These are phyloP conservation scores for Yarrowia yakushimensis DNA, from an alignment of 805 yeast genomes.

Conservation along the genomic window DNA sequence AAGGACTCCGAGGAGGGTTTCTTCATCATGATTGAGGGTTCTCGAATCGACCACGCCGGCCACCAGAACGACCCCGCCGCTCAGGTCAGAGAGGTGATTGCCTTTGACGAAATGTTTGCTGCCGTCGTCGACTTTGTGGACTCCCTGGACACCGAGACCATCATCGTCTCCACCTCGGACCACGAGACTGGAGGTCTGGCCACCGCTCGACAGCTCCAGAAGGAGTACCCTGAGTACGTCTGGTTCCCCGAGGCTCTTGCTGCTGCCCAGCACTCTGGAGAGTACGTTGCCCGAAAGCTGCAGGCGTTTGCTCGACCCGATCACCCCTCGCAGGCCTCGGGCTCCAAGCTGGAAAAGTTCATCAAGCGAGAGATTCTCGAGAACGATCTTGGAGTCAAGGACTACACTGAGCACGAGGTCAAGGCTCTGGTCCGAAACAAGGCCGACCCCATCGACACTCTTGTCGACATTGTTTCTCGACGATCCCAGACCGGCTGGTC, in stretches of 20 bases:
- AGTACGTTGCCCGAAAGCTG: constrained; percentile 53
- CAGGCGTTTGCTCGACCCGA: constrained; percentile 34
- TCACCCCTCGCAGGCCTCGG: constrained; percentile 21
- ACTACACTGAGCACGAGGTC: constrained; percentile 56
- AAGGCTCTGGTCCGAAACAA: constrained; percentile 41
- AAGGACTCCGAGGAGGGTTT: constrained; percentile 76
- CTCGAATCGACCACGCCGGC: constrained; percentile 94
- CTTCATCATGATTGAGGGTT: constrained; percentile 83
- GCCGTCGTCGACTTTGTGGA: constrained; percentile 72
- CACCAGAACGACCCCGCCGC: constrained; percentile 94
- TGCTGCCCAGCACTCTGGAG: constrained; percentile 75
- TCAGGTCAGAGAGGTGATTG: constrained; percentile 85
- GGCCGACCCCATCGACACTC: constrained; percentile 43
- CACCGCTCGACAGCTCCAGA: constrained; percentile 72
- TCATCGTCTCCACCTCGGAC: constrained; percentile 79
- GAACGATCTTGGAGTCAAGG: constrained; percentile 62
- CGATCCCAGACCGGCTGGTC: constrained; percentile 95
- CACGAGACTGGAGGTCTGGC: constrained; percentile 96
- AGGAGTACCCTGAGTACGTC: constrained; percentile 73
- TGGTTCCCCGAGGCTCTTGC: constrained; percentile 81
- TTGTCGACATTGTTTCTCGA: constrained; percentile 69
- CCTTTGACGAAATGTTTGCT: constrained; percentile 76
- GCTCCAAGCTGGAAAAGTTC: constrained; percentile 43
- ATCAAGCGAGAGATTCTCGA: constrained; percentile 54
- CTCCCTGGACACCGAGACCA: constrained; percentile 66